Base-by-base conservation (phyloP, 1,284 basidiomycete genomes). In the Amylostereum areolatum region DNA sequence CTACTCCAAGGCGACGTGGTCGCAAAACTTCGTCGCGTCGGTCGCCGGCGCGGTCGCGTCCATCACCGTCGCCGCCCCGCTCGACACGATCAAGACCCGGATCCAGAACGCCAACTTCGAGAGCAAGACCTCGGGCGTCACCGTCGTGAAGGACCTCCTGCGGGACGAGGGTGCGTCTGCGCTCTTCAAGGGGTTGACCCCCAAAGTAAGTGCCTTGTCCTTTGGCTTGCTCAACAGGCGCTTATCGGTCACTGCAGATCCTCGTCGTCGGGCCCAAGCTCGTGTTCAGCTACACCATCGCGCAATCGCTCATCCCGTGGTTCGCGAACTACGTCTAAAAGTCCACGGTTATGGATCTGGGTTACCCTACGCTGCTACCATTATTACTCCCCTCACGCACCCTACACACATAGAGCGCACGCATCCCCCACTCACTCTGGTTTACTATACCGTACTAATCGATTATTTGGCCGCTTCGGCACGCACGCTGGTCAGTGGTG, bases 41-140 rank as follows among this genome's bases (percentile, higher is more conserved):
- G 81, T 99, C 56, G 89, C 86, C 18, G 96, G 96, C 62, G 94
- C 94, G 34, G 88, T 97, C 45, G 89, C 96, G 1, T 95, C 91
- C 36, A 98, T 99, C 66, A 93, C 92, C 6, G 85, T 99, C 58
- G 94, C 96, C 10, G 95, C 96, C 3, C 96, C 96, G 0, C 82
- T 99, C 24, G 96, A 99, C 62, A 89, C 89, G 39, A 85, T 99
- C 72, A 99, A 99, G 76, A 96, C 93, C 28, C 87, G 94, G 43
- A 97, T 98, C 57, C 96, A 98, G 67, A 97, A 97, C 68, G 93
- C 94, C 56, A 97, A 97, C 77, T 99, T 99, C 65, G 92, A 96
- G 72, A 79, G 77, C 49, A 92, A 94, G 64, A 89, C 87, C n/a
- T 80, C 83, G 35, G 96, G 97, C n/a, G 61, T 88, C 46, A 83